These are phyloP conservation scores for Malassezia pachydermatis DNA, from an alignment of 1,284 basidiomycete species.

Conservation along the genomic window DNA sequence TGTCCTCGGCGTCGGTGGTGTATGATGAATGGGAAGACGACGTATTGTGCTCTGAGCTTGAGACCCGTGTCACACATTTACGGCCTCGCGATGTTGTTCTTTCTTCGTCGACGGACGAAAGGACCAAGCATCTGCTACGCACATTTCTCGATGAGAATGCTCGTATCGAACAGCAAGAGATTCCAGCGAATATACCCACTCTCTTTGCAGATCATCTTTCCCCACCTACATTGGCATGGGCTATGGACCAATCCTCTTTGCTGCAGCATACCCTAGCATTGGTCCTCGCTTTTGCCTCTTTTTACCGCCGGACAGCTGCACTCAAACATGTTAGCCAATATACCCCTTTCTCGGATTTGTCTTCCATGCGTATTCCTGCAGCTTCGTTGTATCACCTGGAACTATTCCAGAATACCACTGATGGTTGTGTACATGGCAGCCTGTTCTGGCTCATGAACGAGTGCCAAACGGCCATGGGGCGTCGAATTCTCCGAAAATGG, in stretches of 20 bases:
- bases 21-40: conserved; percentile 64
- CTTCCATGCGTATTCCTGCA: conserved; percentile 77
- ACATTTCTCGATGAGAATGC: conserved; percentile 60
- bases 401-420: conserved; percentile 50
- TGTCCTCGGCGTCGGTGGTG: conserved; percentile 77
- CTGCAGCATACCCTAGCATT: conserved; percentile 68
- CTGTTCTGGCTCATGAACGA: conserved; percentile 76
- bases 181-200: neutral
- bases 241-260: neutral
- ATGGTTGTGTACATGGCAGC: conserved; percentile 63
- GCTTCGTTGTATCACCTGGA: conserved; percentile 74
- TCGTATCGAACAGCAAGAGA: conserved; percentile 20
- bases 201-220: neutral
- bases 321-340: conserved; percentile 53
- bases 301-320: conserved; percentile 58
- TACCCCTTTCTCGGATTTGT: conserved; percentile 57
- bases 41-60: conserved; percentile 30
- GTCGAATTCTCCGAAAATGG: conserved; percentile 72
- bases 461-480: conserved; percentile 74
- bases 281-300: conserved; percentile 63
- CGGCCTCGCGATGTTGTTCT: conserved; percentile 69
- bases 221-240: neutral
- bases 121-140: too few species aligned
- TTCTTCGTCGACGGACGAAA: conserved; percentile 38
- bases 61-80: conserved; percentile 42